A percentile compares a stretch with the other conserved stretches of the same genome.
Evolutionary conservation across 2,329 filamentous ascomycete species (phyloP).

Genomic region (Fusarium burgessii): DNA sequence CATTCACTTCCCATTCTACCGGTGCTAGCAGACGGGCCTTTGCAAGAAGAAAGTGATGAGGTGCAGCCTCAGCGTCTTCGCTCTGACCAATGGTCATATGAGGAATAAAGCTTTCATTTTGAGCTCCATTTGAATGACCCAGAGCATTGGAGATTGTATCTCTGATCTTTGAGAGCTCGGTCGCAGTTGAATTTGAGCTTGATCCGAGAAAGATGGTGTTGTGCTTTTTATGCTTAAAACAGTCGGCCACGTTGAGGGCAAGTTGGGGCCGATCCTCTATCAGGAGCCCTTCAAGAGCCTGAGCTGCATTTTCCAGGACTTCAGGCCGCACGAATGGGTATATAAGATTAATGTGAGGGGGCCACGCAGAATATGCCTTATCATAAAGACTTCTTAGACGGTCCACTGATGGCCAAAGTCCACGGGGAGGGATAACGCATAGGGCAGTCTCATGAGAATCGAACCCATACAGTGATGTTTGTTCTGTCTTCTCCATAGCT

Average conservation of each 20-base stretch:
- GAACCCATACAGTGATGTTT: conserved; percentile 15
- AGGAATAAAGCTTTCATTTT: conserved; percentile 48
- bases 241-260: conserved; percentile 56
- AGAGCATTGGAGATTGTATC: conserved; percentile 53
- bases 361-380: conserved; percentile 71
- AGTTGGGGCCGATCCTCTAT: conserved; percentile 40
- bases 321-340: conserved; percentile 72
- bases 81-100: conserved; percentile 74
- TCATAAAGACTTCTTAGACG: conserved; percentile 72
- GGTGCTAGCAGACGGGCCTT: conserved; percentile 63
- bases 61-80: conserved; percentile 56
- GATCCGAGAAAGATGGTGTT: conserved; percentile 62
- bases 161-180: conserved; percentile 51
- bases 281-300: conserved; percentile 41
- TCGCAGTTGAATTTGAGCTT: conserved; percentile 7
- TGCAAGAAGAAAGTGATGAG: conserved; percentile 63
- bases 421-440: conserved; percentile 67
- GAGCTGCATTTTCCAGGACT: conserved; percentile 57
- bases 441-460: conserved; percentile 69
- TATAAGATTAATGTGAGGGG: conserved; percentile 73
- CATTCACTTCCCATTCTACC: conserved; percentile 61
- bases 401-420: conserved; percentile 63
- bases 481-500: conserved; percentile 26
- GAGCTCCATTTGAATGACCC: conserved; percentile 38
- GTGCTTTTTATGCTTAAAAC: conserved; percentile 62